Evolutionary conservation across 78 protist species (phyloP).

Genomic region (Chrysochromulina tobinii): DNA sequence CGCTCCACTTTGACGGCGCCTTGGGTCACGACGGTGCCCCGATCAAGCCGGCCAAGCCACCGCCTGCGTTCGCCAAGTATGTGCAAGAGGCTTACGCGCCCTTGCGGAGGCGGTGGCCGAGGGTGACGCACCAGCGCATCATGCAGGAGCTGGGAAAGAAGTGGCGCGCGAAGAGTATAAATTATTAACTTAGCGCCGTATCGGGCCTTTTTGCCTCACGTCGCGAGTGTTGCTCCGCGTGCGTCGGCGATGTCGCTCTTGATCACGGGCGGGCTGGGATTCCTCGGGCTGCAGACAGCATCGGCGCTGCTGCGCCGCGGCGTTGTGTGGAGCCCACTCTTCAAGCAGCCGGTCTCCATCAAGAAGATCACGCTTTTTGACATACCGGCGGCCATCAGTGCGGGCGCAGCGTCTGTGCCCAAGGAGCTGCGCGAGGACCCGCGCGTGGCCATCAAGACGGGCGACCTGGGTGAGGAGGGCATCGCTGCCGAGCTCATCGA

Average conservation of each 20-base stretch:
- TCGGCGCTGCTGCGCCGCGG: neutral
- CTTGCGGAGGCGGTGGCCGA: neutral
- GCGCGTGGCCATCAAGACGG: neutral
- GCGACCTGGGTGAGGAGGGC: neutral
- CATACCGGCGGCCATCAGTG: neutral
- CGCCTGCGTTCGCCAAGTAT: neutral
- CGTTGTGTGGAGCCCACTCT: neutral
- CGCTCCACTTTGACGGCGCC: neutral
- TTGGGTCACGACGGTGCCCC: neutral
- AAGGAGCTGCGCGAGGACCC: neutral
- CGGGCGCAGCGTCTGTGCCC: neutral
- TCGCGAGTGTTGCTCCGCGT: neutral
- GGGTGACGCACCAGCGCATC: neutral
- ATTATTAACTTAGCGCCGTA: too few relatives aligned
- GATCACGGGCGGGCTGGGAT: conserved; percentile 15
- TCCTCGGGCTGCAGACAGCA: neutral
- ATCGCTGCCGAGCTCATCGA: neutral
- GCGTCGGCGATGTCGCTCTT: neutral
- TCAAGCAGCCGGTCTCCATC: neutral
- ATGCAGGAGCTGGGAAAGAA: neutral
- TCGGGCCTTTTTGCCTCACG: too few relatives aligned
- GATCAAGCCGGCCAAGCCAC: neutral
- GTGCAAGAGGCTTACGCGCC: neutral
- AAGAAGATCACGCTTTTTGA: neutral
- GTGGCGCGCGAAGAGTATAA: neutral